Base-by-base conservation (phyloP, 495 filamentous ascomycete species). In the Daldinia bambusicola region DNA sequence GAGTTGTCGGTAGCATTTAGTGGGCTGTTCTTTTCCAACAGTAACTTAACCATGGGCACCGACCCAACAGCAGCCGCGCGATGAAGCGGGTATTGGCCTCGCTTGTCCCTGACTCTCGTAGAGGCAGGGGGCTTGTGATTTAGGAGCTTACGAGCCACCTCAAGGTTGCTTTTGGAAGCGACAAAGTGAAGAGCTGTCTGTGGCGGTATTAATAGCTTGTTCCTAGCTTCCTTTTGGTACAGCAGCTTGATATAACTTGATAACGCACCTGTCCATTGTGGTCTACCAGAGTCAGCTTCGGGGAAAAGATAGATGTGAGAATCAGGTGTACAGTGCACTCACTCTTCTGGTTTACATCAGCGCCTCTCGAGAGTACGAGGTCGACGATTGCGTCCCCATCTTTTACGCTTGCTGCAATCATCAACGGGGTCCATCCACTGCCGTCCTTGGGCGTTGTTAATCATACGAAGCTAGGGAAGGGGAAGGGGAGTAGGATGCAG, bases 161-260 rank as follows among this genome's bases (percentile, higher is more conserved):
- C 90, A 45, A 97, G 84, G 79, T 94, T 93, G 75, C 87, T 86
- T 76, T 99, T 98, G 56, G 94, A 97, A 52, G 93, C 91, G 55
- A 90, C 86, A 76, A 99, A 97, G 78, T 98, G 95, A 9, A 99
- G 86, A 13, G 92, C 92, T 36, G 94, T 97, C 89, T 92, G 76
- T 64, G 34, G 26, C 52, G 13, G 20, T 6, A 10, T 63, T 34
- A 74, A 31, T 14, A 3, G 41, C 8, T 16, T 61, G 18, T 20
- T 14, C 16, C 7, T 6, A 13, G 0, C 26, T 31, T 20, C 14
- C 14, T 34, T 53, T 50, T 20, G 53, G 57, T 55, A 38, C 30
- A 31, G 16, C 22, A 36, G 41, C 60, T 32, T 38, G 8, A 58
- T 55, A 43, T 30, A 36, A 41, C 61, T 36, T 38, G 9, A 56